Evolutionary conservation across 2,329 filamentous ascomycete species (phyloP).

Genomic region (Orbilia brochopaga): DNA sequence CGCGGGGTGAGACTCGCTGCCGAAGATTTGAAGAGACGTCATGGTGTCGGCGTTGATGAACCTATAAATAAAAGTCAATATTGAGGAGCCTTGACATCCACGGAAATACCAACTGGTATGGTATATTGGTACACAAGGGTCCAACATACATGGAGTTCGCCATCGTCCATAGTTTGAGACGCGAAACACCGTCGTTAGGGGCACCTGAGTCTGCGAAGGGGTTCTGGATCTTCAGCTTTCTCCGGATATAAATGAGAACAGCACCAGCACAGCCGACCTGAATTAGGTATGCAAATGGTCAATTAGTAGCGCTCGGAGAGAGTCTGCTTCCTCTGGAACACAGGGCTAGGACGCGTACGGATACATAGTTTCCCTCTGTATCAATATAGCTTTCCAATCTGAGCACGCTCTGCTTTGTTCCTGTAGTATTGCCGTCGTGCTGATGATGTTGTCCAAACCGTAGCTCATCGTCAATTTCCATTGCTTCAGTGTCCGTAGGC

Average conservation of each 20-base stretch:
- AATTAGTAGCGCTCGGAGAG: not conserved
- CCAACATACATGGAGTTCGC: slow-evolving; percentile 65
- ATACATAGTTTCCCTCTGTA: slow-evolving; percentile 67
- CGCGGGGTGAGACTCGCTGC: slow-evolving; percentile 82
- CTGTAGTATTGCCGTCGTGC: not conserved
- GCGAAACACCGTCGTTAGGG: slow-evolving; percentile 66
- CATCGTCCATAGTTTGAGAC: slow-evolving; percentile 77
- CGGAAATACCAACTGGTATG: not conserved
- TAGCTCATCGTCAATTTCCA: slow-evolving; percentile 55
- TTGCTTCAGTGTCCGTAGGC: slow-evolving; percentile 54
- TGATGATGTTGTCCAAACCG: not conserved
- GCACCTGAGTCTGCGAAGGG: slow-evolving; percentile 67
- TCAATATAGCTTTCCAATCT: slow-evolving; percentile 70
- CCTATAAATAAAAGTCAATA: slow-evolving; percentile 64
- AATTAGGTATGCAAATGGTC: slow-evolving; percentile 37
- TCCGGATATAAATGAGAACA: slow-evolving; percentile 77
- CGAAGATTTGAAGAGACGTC: slow-evolving; percentile 80
- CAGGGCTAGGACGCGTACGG: slow-evolving; percentile 66
- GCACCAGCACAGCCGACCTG: slow-evolving; percentile 83
- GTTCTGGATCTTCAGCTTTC: slow-evolving; percentile 69
- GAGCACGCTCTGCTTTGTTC: slow-evolving; percentile 68
- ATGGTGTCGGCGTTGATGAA: slow-evolving; percentile 83
- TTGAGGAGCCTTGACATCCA: too few relatives aligned
- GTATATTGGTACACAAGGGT: too few relatives aligned
- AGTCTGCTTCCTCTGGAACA: not conserved